These are phyloP conservation scores for Plantago lanceolata DNA, from an alignment of 305 asterid genomes.

Conservation along the genomic window DNA sequence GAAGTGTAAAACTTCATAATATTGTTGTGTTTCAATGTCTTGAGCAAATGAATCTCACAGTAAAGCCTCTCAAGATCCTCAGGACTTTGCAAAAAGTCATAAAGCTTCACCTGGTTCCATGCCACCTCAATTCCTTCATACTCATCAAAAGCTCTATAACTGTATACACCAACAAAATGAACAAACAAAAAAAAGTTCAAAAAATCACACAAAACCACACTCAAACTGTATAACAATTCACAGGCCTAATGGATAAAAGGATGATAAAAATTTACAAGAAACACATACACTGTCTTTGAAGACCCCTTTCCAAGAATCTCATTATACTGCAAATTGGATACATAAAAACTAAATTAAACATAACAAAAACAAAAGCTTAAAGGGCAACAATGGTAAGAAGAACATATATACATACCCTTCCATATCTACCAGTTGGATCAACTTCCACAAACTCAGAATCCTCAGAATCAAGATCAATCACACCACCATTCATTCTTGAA, in stretches of 20 bases:
- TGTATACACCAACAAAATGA: slow-evolving; percentile 25
- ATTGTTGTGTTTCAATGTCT: slow-evolving; percentile 71
- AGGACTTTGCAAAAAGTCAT: slow-evolving; percentile 70
- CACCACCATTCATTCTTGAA: slow-evolving; percentile 47
- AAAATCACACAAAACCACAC: too few species aligned
- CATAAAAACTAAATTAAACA: neutral
- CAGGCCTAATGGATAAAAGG: slow-evolving; percentile 1
- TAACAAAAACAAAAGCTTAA: neutral
- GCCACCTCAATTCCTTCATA: slow-evolving; percentile 96
- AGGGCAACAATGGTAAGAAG: slow-evolving; percentile 3
- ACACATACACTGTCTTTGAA: slow-evolving; percentile 82
- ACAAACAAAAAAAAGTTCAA: neutral
- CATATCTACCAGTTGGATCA: slow-evolving; percentile 97
- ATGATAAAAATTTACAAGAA: slow-evolving; percentile 14
- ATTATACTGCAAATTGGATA: slow-evolving; percentile 57
- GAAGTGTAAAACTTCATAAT: slow-evolving; percentile 89
- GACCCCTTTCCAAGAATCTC: slow-evolving; percentile 95
- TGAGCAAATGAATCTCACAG: slow-evolving; percentile 84
- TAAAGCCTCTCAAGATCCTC: slow-evolving; percentile 91
- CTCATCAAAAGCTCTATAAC: slow-evolving; percentile 89
- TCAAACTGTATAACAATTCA: too few species aligned
- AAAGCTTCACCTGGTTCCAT: slow-evolving; percentile 90
- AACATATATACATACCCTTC: slow-evolving; percentile 53
- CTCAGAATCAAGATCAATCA: slow-evolving; percentile 51
- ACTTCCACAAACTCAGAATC: slow-evolving; percentile 78